Conservation (phyloP, 2,329 filamentous ascomycete genomes). For the Monosporascus sp. region DNA sequence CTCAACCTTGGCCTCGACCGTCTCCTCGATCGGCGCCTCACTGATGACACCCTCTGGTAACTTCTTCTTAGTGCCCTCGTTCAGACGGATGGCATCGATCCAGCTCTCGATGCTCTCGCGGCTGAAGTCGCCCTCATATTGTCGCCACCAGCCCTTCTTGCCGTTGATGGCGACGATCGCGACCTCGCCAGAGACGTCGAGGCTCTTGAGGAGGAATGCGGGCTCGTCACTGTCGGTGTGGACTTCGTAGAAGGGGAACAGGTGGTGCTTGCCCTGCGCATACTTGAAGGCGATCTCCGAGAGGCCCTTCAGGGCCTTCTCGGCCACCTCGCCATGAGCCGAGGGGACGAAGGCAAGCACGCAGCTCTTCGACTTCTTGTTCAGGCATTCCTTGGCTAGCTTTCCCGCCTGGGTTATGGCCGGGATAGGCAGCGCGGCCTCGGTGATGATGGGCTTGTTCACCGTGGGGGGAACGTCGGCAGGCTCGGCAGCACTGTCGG, state of each 20-base stretch:
- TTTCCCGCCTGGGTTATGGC: slow-evolving; percentile 58
- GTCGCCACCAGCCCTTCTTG: slow-evolving; percentile 80
- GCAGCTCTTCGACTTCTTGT: slow-evolving; percentile 72
- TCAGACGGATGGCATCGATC: slow-evolving; percentile 87
- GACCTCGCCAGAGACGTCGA: slow-evolving; percentile 57
- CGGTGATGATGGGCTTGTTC: slow-evolving; percentile 44
- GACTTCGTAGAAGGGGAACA: slow-evolving; percentile 82
- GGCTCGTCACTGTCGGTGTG: slow-evolving; percentile 56
- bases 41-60: slow-evolving; percentile 57
- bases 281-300: slow-evolving; percentile 75
- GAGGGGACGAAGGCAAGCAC: slow-evolving; percentile 68
- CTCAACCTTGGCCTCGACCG: slow-evolving; percentile 36
- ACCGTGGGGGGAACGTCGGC: slow-evolving; percentile 29
- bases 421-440: slow-evolving; percentile 57
- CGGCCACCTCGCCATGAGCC: slow-evolving; percentile 43
- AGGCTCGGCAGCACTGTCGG: slow-evolving; percentile 38
- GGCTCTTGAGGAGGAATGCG: slow-evolving; percentile 48
- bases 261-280: slow-evolving; percentile 54
- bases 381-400: slow-evolving; percentile 67
- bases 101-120: slow-evolving; percentile 67
- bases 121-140: slow-evolving; percentile 59
- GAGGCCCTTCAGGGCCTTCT: slow-evolving; percentile 57
- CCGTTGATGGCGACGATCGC: slow-evolving; percentile 80
- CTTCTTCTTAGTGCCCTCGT: slow-evolving; percentile 76
- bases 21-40: slow-evolving; percentile 34